phyloP scores from a whole-genome alignment of 371 early-diverging fungal genomes.

The Mortierella sp. region DNA sequence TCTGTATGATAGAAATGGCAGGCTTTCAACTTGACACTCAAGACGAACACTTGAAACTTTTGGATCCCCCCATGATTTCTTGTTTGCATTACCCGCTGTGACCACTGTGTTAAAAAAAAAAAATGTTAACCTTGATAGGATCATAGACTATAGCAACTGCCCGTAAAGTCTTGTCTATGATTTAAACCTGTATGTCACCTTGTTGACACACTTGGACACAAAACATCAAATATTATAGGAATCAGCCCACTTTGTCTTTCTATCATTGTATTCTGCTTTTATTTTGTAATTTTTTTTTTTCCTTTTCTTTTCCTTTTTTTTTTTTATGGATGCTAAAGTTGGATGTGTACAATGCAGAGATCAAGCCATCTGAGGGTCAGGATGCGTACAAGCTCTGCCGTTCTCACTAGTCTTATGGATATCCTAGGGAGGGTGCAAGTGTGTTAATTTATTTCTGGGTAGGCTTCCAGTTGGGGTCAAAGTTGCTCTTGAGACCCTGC shows the following conservation, averaged over 20 bases:
- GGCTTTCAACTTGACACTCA: no score
- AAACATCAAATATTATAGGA: no score
- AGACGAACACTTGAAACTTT: no score
- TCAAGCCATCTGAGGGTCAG: neutral
- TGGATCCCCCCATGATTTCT: no score
- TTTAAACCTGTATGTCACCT: no score
- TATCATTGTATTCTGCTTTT: neutral
- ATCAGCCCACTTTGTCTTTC: no score
- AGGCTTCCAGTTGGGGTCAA: conserved; percentile 60
- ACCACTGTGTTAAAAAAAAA: neutral
- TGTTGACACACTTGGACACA: no score
- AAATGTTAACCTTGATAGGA: no score
- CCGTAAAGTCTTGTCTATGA: no score
- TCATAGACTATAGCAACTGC: no score
- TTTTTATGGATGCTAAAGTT: neutral
- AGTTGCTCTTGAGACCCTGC: conserved; percentile 71
- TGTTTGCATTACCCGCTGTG: neutral
- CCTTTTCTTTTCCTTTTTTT: no score
- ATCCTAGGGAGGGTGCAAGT: neutral
- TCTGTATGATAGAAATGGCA: no score
- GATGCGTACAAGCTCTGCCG: neutral
- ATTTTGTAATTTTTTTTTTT: neutral
- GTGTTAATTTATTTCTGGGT: conserved; percentile 13
- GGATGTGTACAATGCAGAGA: conserved; percentile 2
- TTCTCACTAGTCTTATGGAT: neutral